phyloP scores from a whole-genome alignment of 257 asterid species.

The Haberlea rhodopensis region DNA sequence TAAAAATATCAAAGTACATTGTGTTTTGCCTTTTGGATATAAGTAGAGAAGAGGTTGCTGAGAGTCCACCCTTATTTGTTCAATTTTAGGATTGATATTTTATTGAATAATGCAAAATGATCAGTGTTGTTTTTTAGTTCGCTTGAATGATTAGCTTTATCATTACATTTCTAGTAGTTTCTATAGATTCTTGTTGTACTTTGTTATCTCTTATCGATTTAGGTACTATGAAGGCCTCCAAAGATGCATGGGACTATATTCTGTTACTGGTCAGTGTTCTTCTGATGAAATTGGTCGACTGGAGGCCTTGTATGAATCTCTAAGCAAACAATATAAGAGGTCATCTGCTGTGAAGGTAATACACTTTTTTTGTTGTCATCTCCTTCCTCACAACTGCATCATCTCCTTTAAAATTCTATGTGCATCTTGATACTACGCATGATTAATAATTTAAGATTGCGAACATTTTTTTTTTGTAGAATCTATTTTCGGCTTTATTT shows the following conservation, averaged over 20 bases:
- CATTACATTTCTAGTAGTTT: not conserved
- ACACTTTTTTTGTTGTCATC: not conserved
- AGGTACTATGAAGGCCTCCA: constrained; percentile 98
- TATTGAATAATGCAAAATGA: not conserved
- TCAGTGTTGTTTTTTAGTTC: not conserved
- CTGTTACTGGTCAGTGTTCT: constrained; percentile 60
- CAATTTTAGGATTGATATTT: not conserved
- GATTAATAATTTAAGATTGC: not conserved
- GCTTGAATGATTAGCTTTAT: not conserved
- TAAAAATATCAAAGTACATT: too few species aligned
- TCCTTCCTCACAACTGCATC: not conserved
- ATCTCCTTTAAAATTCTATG: constrained; percentile 7
- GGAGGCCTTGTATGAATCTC: constrained; percentile 73
- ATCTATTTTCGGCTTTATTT: too few species aligned
- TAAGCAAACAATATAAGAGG: constrained; percentile 62
- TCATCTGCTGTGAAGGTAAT: constrained; percentile 97
- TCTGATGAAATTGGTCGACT: constrained; percentile 61
- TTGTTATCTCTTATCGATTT: constrained; percentile 26
- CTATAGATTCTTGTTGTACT: not conserved
- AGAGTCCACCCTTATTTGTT: not conserved
- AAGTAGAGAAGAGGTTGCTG: not conserved
- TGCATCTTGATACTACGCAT: not conserved
- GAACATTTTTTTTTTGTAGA: too few species aligned
- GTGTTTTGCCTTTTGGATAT: not conserved
- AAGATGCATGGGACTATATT: constrained; percentile 70